Evolutionary conservation across 225 moss, liverwort and hornwort species (phyloP).

Genomic region (Marchantia polymorpha): DNA sequence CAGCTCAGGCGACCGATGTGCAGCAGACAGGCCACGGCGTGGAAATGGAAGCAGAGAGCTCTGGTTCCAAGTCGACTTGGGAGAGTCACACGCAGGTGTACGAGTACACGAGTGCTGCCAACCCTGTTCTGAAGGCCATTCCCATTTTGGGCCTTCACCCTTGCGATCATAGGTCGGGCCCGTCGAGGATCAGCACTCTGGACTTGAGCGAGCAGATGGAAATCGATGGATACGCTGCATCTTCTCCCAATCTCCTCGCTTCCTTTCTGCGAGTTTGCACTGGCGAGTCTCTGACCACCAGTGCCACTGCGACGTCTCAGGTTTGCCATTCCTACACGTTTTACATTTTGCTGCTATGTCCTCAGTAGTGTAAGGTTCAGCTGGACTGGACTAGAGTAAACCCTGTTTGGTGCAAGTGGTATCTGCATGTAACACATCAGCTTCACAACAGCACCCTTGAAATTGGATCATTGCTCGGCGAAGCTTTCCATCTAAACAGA

Average conservation of each 20-base stretch:
- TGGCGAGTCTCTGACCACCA: slow-evolving; percentile 50
- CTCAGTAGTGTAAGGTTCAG: background rate
- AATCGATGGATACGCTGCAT: slow-evolving; percentile 49
- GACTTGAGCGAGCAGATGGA: slow-evolving; percentile 48
- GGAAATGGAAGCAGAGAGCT: slow-evolving; percentile 13
- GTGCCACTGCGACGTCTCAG: slow-evolving; percentile 56
- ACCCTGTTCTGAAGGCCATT: slow-evolving; percentile 49
- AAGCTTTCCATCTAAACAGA: no score
- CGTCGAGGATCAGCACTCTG: slow-evolving; percentile 43
- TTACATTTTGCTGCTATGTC: background rate
- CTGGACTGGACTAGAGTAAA: background rate
- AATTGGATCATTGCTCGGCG: no score
- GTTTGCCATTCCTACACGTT: background rate
- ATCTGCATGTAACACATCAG: no score
- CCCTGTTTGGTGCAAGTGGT: no score
- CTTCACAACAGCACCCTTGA: no score
- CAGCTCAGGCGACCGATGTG: slow-evolving; percentile 1
- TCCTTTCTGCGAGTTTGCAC: slow-evolving; percentile 50
- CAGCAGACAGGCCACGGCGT: background rate
- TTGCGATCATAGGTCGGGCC: slow-evolving; percentile 39
- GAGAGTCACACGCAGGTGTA: slow-evolving; percentile 39
- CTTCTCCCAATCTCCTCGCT: slow-evolving; percentile 58
- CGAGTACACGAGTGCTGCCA: slow-evolving; percentile 57
- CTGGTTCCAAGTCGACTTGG: slow-evolving; percentile 29
- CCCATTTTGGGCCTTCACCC: slow-evolving; percentile 48